phyloP scores from a whole-genome alignment of 345 rosid genomes.

The Tarenaya hassleriana region DNA sequence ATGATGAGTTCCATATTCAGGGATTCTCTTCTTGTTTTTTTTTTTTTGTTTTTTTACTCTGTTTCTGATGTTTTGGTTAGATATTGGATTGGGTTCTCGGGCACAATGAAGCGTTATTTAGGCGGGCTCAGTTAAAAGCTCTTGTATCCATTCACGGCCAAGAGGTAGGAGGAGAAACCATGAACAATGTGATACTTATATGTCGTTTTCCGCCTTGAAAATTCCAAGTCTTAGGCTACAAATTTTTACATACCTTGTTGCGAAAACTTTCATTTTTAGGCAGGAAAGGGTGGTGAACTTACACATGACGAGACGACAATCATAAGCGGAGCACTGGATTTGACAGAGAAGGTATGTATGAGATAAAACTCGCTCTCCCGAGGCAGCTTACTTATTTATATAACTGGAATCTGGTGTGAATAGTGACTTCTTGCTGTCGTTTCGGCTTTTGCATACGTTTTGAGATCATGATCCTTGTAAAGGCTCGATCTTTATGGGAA shows the following conservation, averaged over 20 bases:
- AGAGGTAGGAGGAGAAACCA: slow-evolving; percentile 49
- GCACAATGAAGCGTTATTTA: slow-evolving; percentile 78
- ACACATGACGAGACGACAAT: slow-evolving; percentile 98
- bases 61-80: slow-evolving; percentile 35
- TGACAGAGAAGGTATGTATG: slow-evolving; percentile 78
- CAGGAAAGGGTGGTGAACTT: slow-evolving; percentile 97
- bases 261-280: slow-evolving; percentile 37
- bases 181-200: slow-evolving; percentile 2
- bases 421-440: background rate
- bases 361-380: background rate
- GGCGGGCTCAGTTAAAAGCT: slow-evolving; percentile 95
- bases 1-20: background rate
- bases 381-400: background rate
- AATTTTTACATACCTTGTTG: background rate
- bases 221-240: background rate
- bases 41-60: background rate
- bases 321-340: slow-evolving; percentile 92
- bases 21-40: slow-evolving; percentile 1
- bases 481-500: background rate
- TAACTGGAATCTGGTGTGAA: background rate
- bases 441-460: background rate
- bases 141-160: slow-evolving; percentile 86
- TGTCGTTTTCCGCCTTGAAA: background rate
- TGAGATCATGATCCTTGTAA: background rate
- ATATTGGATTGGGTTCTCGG: slow-evolving; percentile 83